Base-by-base conservation (phyloP, 495 filamentous ascomycete species). In the Penicillium atrosanguineum region DNA sequence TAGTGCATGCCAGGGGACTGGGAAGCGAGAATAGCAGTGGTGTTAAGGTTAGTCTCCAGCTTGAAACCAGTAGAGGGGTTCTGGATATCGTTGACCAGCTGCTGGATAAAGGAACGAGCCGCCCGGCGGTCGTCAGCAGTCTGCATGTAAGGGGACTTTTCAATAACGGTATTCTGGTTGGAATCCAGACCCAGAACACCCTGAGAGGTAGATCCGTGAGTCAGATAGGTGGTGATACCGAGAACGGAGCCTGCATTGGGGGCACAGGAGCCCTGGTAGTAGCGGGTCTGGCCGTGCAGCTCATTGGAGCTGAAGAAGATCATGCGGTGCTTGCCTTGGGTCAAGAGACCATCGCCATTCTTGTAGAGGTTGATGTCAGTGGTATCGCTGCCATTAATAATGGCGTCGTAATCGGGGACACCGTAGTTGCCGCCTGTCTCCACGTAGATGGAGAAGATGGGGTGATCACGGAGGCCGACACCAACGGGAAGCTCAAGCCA, bases 401-500 rank as follows among this genome's bases (percentile, higher is more conserved):
- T 84, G 49, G 64, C 70, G 54, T 85, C 86, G 55, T 83, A 87
- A 73, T 88, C 83, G 55, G 87, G 87, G 56, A 83, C 75, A 8
- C 71, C 73, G 26, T 87, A 78, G 46, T 77, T 71, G 40, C 80
- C 78, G 56, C 88, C 83, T 37, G 74, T 77, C 53, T 89, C 77
- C n/a, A 64, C 57, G 47, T 85, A 78, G 16, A 83, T 75, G 61
- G 87, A 80, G 55, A 88, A 90, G 67, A 88, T 87, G 52, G 83
- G 75, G 67, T 92, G 87, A 63, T 91, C 88, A 53, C 84, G 80
- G 39, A 90, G 65, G 62, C 88, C 89, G 61, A 86, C 78, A 21
- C 88, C 88, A 18, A 92, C 87, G 19, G 88, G 88, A 15, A 88
- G 74, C 55, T 83, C 73, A 62, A 92, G 87, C 87, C 87, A 90